Conservation (phyloP, 139 green algal species). For the Edaphochlamys debaryana region DNA sequence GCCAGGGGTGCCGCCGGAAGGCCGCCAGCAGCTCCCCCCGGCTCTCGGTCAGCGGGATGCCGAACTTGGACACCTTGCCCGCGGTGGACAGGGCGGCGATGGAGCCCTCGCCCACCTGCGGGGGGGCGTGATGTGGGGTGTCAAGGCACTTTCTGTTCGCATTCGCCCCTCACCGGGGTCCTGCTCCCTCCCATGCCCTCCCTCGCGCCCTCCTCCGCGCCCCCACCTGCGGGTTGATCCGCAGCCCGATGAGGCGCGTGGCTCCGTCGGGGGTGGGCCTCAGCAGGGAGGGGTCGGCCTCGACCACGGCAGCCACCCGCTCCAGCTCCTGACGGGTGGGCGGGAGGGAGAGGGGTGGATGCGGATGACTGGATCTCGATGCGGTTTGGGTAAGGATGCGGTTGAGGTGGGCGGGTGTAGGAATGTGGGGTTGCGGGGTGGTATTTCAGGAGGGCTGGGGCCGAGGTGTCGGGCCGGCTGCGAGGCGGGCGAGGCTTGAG, state of each 20-base stretch:
- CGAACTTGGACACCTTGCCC: conserved; percentile 51
- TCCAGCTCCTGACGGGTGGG: conserved; percentile 52
- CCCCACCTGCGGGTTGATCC: conserved; percentile 56
- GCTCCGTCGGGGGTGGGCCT: background rate
- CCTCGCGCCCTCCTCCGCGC: too few species aligned
- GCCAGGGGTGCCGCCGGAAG: conserved; percentile 47
- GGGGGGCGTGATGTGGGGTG: background rate
- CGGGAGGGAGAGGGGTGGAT: too few species aligned
- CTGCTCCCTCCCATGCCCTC: too few species aligned
- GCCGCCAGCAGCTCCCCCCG: conserved; percentile 31
- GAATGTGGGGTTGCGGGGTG: too few species aligned
- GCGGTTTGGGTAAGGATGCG: too few species aligned
- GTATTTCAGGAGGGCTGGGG: too few species aligned
- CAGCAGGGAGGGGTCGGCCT: conserved; percentile 5
- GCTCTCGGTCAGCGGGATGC: conserved; percentile 41
- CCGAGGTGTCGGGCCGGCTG: too few species aligned
- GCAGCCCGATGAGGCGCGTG: conserved; percentile 28
- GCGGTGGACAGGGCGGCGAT: conserved; percentile 51
- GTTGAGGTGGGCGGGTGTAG: too few species aligned
- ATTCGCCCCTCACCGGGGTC: too few species aligned
- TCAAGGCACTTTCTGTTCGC: too few species aligned
- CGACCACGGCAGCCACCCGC: conserved; percentile 33
- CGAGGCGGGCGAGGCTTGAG: too few species aligned
- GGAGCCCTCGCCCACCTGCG: conserved; percentile 49
- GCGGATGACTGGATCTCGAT: too few species aligned